A percentile compares a stretch with the other conserved stretches of the same genome.
Conservation (phyloP, 345 rosid genomes). For the Bruguiera sexangula region DNA sequence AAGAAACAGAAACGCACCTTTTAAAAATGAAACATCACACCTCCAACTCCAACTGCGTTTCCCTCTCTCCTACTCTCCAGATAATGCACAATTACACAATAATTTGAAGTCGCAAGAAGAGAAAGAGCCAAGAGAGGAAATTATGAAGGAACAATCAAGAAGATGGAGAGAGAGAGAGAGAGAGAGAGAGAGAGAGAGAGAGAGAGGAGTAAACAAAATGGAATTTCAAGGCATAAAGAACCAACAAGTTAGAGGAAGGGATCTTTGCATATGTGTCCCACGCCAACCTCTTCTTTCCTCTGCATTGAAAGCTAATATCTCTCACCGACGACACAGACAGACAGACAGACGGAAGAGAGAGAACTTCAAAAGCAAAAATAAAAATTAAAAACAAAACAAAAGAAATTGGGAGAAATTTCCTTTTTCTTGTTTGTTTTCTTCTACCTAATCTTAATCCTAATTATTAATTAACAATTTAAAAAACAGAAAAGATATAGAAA, state of each 20-base stretch:
- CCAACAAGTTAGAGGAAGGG: conserved; percentile 28
- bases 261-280: conserved; percentile 41
- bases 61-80: conserved; percentile 24
- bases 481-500: not conserved
- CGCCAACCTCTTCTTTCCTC: conserved; percentile 23
- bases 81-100: conserved; percentile 9
- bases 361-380: not conserved
- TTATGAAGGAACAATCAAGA: not conserved
- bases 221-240: conserved; percentile 20
- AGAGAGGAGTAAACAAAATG: not conserved
- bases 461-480: conserved; percentile 6
- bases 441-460: conserved; percentile 31
- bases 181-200: conserved; percentile 4
- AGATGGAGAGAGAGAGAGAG: not conserved
- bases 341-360: not conserved
- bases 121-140: conserved; percentile 12
- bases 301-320: conserved; percentile 43
- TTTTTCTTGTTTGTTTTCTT: conserved; percentile 22
- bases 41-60: conserved; percentile 29
- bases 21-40: not conserved
- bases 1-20: conserved; percentile 35
- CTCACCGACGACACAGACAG: conserved; percentile 16
- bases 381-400: conserved; percentile 12
- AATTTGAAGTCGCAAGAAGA: too few relatives aligned
- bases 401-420: conserved; percentile 10